phyloP scores from a whole-genome alignment of 306 rosid genomes.

The Gleditsia sinensis region DNA sequence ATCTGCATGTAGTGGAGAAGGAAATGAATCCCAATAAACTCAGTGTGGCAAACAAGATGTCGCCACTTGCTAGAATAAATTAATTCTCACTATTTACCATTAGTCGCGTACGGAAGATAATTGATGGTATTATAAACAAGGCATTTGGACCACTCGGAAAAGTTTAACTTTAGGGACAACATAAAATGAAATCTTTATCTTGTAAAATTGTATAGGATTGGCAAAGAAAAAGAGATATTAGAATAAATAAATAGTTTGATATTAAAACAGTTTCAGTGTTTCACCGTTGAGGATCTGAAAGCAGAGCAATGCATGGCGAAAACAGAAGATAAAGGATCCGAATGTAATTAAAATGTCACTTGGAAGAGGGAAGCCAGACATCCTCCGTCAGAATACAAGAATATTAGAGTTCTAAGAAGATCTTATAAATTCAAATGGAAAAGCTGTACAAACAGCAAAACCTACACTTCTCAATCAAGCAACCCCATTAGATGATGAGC shows the following conservation, averaged over 20 bases:
- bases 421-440: not conserved
- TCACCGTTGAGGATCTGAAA: too few species aligned
- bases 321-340: too few species aligned
- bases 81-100: constrained; percentile 31
- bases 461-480: not conserved
- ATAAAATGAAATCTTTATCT: not conserved
- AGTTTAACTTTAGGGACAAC: not conserved
- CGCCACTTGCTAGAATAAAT: constrained; percentile 49
- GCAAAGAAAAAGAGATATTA: not conserved
- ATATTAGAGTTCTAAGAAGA: not conserved
- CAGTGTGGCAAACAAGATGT: constrained; percentile 39
- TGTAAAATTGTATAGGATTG: not conserved
- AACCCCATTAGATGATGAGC: not conserved
- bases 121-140: not conserved
- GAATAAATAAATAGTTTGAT: too few species aligned
- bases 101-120: not conserved
- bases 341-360: too few species aligned
- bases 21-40: constrained; percentile 42
- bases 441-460: constrained; percentile 7
- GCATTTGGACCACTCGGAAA: constrained; percentile 26
- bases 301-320: too few species aligned
- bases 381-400: constrained; percentile 22
- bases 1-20: constrained; percentile 42
- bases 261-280: too few species aligned
- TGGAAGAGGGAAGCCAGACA: too few species aligned